Base-by-base conservation (phyloP, 768 basidiomycete species). In the Panaeolus papilionaceus region DNA sequence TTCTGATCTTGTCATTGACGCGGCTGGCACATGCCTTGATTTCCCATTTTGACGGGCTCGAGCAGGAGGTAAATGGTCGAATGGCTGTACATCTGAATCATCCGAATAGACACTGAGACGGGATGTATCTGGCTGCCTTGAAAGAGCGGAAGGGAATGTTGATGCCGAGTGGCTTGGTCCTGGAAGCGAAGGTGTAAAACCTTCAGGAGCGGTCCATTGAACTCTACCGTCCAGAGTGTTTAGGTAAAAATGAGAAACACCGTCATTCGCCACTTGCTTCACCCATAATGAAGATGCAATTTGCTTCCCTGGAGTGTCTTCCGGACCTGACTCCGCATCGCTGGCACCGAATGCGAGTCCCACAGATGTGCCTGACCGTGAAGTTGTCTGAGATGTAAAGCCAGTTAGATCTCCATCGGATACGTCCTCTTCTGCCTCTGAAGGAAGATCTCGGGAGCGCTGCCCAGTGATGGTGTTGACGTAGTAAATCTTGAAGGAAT, bases 391-490 rank as follows among this genome's bases (percentile, higher is more conserved):
- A 1, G 89, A 86, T 26, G 88, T 82, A 62, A 90, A 78, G 11
- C 85, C 86, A 61, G 86, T 87, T 45, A 91, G 80, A 66, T 91
- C 90, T 39, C 82, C 84, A 67, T 91, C 89, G 1, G 89, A 86
- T 40, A 81, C 78, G 58, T 91, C 90, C 58, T 87, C 85, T 62
- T 92, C 90, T 11, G 84, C 80, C 74, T 93, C 92, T 61, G 83
- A 81, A 26, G 96, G 96, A n/a, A 97, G 79, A 72, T 98, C 94
- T 71, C 90, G 86, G 33, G 95, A 90, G 47, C 88, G 88, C 76
- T 94, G 86, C 38, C 93, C 93, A 5, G 93, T 94, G 71, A 92
- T 87, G 1, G 94, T 94, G 74, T 99, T 99, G 70, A 94, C 86
- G 80, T 98, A 99, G 83, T 90, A 96, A 76, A 99, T 95, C 96